These are phyloP conservation scores for Ophiostoma triangulosporum DNA, from an alignment of 2,329 filamentous ascomycete species.

Conservation along the genomic window DNA sequence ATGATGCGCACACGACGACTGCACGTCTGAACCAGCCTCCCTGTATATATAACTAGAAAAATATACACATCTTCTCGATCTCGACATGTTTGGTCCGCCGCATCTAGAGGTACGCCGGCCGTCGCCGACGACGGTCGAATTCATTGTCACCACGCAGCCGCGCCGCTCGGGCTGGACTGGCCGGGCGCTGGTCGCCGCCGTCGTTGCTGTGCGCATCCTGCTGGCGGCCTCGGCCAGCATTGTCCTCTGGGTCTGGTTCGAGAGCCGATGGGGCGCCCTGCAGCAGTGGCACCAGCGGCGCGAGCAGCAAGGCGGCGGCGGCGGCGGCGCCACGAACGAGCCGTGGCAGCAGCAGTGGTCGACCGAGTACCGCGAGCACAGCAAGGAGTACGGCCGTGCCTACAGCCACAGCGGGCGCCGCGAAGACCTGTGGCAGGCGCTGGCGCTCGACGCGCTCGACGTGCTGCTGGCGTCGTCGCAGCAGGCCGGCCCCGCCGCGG, in stretches of 20 bases:
- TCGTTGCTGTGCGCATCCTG: constrained; percentile 30
- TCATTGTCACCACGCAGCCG: constrained; percentile 75
- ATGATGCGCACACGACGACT: constrained; percentile 5
- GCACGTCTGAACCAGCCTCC: too few relatives aligned
- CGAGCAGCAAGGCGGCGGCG: neutral
- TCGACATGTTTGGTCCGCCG: constrained; percentile 46
- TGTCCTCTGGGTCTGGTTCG: constrained; percentile 33
- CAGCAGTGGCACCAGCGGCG: constrained; percentile 8
- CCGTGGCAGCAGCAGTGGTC: neutral
- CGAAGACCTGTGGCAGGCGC: neutral
- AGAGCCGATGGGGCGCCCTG: neutral
- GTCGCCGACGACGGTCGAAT: constrained; percentile 81
- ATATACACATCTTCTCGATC: neutral
- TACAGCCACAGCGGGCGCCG: neutral
- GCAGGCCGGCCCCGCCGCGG: constrained; percentile 20
- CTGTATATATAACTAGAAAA: too few relatives aligned
- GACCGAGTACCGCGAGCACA: neutral
- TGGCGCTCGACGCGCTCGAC: constrained; percentile 19
- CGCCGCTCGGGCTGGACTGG: constrained; percentile 15
- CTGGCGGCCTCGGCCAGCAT: constrained; percentile 31
- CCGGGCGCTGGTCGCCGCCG: constrained; percentile 28
- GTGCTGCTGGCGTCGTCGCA: constrained; percentile 25
- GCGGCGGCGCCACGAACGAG: neutral
- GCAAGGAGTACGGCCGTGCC: neutral
- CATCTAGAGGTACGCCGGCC: constrained; percentile 52